Evolutionary conservation across 225 moss, liverwort and hornwort species (phyloP).

Genomic region (Climacium dendroides): DNA sequence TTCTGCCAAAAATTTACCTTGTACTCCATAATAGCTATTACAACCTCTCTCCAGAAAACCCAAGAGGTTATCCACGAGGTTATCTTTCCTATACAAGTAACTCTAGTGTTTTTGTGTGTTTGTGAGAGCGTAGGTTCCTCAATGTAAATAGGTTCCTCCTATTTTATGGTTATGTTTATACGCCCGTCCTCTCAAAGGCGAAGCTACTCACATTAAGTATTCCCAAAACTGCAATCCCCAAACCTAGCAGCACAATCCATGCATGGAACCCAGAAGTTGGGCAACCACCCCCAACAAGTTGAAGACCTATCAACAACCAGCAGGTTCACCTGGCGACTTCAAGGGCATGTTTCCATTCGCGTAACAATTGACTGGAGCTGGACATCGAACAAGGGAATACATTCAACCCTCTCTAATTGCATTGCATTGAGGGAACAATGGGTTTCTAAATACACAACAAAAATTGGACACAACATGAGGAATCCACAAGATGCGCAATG

Average conservation of each 20-base stretch:
- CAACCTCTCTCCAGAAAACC: not conserved
- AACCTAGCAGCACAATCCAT: not conserved
- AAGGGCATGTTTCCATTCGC: not conserved
- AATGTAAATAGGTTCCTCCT: too few species aligned
- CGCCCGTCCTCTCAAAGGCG: too few species aligned
- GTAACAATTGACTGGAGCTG: not conserved
- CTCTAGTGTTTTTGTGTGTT: not conserved
- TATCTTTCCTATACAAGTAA: not conserved
- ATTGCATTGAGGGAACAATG: not conserved
- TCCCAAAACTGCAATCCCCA: not conserved
- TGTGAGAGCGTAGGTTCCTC: too few species aligned
- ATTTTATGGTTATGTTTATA: too few species aligned
- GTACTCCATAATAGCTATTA: too few species aligned
- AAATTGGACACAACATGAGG: not conserved
- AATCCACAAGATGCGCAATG: not conserved
- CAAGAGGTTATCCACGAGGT: not conserved
- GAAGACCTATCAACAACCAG: not conserved
- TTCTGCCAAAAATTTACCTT: not conserved
- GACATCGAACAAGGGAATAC: not conserved
- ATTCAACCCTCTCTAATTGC: not conserved
- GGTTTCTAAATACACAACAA: not conserved
- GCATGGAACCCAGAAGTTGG: not conserved
- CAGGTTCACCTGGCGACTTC: not conserved
- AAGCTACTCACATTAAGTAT: not conserved
- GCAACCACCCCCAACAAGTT: not conserved